Conservation (phyloP, 164 flowering plant genomes). For the Vitis rotundifolia region DNA sequence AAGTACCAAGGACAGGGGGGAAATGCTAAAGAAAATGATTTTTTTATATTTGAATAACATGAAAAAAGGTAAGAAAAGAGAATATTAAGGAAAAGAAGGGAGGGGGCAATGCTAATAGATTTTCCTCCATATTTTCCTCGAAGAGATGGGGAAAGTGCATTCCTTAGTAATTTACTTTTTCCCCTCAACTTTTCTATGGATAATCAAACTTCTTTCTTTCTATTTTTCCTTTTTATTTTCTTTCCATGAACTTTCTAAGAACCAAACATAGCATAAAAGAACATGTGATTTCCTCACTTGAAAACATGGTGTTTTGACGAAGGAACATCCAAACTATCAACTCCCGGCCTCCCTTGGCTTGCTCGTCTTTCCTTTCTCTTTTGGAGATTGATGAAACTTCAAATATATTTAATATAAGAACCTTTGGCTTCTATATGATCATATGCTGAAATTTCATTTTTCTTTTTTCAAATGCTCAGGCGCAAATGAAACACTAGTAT, state of each 20-base stretch:
- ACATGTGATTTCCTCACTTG: neutral
- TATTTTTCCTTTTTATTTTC: no score
- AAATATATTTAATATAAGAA: neutral
- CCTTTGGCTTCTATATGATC: neutral
- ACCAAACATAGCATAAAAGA: no score
- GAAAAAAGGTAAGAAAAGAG: no score
- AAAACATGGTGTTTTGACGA: neutral
- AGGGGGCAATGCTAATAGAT: no score
- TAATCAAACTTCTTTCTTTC: no score
- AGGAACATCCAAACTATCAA: neutral
- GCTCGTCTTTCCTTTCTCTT: neutral
- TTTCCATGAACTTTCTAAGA: no score
- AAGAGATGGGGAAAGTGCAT: neutral
- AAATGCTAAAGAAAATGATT: no score
- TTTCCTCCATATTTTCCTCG: no score
- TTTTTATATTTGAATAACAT: no score
- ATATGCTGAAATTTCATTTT: neutral
- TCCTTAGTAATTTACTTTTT: neutral
- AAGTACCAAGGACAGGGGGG: no score
- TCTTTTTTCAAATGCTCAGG: slow-evolving; percentile 44
- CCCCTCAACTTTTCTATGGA: no score
- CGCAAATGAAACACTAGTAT: slow-evolving; percentile 72
- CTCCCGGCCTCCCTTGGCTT: neutral
- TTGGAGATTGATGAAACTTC: neutral
- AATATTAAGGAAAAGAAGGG: no score